These are phyloP conservation scores for Rhodocollybia butyracea DNA, from an alignment of 768 basidiomycete genomes.

Conservation along the genomic window DNA sequence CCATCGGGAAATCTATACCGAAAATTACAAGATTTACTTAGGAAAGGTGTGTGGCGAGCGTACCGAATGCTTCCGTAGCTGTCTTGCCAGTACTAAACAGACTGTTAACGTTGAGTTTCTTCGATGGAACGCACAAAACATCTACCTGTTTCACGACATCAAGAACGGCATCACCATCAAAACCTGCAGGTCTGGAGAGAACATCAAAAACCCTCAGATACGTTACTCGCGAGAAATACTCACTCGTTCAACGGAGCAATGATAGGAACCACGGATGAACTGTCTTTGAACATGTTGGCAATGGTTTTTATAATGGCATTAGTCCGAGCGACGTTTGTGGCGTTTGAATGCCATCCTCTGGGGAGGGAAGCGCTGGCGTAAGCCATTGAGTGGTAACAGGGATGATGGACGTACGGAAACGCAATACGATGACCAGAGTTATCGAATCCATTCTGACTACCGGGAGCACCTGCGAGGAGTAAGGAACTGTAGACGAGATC, in stretches of 20 bases:
- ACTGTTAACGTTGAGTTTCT: neutral
- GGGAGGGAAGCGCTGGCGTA: neutral
- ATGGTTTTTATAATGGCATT: slow-evolving; percentile 61
- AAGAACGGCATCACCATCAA: slow-evolving; percentile 1
- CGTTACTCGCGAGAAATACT: slow-evolving; percentile 7
- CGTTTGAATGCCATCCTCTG: slow-evolving; percentile 59
- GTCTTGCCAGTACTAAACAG: slow-evolving; percentile 64
- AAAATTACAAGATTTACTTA: neutral
- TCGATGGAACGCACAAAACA: neutral
- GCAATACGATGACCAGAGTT: slow-evolving; percentile 70
- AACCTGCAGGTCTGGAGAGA: slow-evolving; percentile 1
- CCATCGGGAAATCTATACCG: slow-evolving; percentile 31
- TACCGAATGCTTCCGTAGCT: slow-evolving; percentile 75
- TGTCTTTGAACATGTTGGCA: slow-evolving; percentile 46
- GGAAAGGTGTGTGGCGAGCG: slow-evolving; percentile 10
- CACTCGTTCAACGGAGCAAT: slow-evolving; percentile 84
- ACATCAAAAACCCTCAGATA: neutral
- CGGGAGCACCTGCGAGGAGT: slow-evolving; percentile 54
- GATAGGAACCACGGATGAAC: slow-evolving; percentile 44
- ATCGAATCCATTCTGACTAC: slow-evolving; percentile 86
- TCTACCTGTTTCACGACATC: neutral
- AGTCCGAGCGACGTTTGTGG: slow-evolving; percentile 65
- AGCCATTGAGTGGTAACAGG: neutral
- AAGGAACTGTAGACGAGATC: slow-evolving; percentile 26
- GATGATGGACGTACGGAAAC: slow-evolving; percentile 41